Evolutionary conservation across 1,284 basidiomycete genomes (phyloP).

Genomic region (Papiliotrema laurentii): DNA sequence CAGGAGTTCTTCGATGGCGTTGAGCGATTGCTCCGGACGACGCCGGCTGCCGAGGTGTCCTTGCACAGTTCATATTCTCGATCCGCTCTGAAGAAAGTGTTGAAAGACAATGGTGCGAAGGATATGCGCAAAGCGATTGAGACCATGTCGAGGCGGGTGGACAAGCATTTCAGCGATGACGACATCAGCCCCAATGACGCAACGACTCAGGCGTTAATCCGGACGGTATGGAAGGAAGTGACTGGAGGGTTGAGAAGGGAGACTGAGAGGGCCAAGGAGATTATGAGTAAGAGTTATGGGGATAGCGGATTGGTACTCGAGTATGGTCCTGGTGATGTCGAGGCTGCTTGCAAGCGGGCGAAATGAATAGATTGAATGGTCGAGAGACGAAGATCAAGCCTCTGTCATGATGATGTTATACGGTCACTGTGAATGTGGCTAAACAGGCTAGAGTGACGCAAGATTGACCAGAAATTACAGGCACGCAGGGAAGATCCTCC

Average conservation of each 20-base stretch:
- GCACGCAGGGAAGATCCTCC: too few species aligned
- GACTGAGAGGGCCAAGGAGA: conserved; percentile 62
- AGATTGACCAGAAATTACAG: too few species aligned
- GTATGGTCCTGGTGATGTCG: conserved; percentile 69
- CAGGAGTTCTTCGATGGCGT: conserved; percentile 94
- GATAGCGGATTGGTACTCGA: conserved; percentile 68
- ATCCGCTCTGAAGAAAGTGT: conserved; percentile 71
- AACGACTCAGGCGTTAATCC: conserved; percentile 59
- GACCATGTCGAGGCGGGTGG: conserved; percentile 80
- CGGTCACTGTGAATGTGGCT: too few species aligned
- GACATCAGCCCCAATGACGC: conserved; percentile 18
- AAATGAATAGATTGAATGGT: too few species aligned
- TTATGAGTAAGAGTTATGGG: conserved; percentile 71
- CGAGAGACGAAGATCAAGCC: too few species aligned
- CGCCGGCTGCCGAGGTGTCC: conserved; percentile 71
- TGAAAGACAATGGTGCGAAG: conserved; percentile 81
- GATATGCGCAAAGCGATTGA: conserved; percentile 82
- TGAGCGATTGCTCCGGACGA: conserved; percentile 76
- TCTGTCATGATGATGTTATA: neutral
- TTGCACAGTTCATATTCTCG: conserved; percentile 73
- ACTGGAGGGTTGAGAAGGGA: conserved; percentile 72
- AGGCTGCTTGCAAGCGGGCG: conserved; percentile 62
- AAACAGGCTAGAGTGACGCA: too few species aligned
- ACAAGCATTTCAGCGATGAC: conserved; percentile 74
- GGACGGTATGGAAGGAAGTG: conserved; percentile 81